Conservation (phyloP, 495 filamentous ascomycete genomes). For the Friedmanniomyces endolithicus region DNA sequence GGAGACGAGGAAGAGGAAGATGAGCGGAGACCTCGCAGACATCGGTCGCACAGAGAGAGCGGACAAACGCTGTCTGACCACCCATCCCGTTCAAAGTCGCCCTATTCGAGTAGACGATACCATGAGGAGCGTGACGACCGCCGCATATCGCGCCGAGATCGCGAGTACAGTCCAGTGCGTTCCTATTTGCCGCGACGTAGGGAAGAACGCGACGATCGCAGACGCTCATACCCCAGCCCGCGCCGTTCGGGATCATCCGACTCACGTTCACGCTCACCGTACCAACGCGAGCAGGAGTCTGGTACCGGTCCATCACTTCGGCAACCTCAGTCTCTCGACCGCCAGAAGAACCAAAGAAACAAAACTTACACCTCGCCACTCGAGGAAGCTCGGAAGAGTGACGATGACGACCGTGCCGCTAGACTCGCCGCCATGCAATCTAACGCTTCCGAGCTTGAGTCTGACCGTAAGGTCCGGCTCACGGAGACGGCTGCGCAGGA, state of each 20-base stretch:
- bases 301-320: background rate
- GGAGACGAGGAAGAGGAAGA: slow-evolving; percentile 30
- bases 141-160: slow-evolving; percentile 27
- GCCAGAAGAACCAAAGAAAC: background rate
- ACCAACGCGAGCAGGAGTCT: slow-evolving; percentile 4
- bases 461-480: slow-evolving; percentile 58
- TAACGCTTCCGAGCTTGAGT: slow-evolving; percentile 67
- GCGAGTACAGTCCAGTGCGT: slow-evolving; percentile 21
- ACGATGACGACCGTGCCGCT: slow-evolving; percentile 42
- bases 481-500: slow-evolving; percentile 34
- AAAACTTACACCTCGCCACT: slow-evolving; percentile 16
- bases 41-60: slow-evolving; percentile 16
- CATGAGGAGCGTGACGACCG: background rate
- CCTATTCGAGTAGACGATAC: slow-evolving; percentile 19
- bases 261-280: slow-evolving; percentile 19
- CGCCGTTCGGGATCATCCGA: slow-evolving; percentile 18
- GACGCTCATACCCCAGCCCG: slow-evolving; percentile 19
- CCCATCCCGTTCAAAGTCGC: slow-evolving; percentile 14
- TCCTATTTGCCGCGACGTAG: slow-evolving; percentile 26
- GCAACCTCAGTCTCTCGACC: background rate
- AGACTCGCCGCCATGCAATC: slow-evolving; percentile 82
- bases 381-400: slow-evolving; percentile 5
- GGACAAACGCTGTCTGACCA: slow-evolving; percentile 8
- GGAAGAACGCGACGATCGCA: slow-evolving; percentile 12
- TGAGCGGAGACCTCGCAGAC: slow-evolving; percentile 19